Evolutionary conservation across 192 early-diverging fungal genomes (phyloP).

Genomic region (Gryganskiella cystojenkinii): DNA sequence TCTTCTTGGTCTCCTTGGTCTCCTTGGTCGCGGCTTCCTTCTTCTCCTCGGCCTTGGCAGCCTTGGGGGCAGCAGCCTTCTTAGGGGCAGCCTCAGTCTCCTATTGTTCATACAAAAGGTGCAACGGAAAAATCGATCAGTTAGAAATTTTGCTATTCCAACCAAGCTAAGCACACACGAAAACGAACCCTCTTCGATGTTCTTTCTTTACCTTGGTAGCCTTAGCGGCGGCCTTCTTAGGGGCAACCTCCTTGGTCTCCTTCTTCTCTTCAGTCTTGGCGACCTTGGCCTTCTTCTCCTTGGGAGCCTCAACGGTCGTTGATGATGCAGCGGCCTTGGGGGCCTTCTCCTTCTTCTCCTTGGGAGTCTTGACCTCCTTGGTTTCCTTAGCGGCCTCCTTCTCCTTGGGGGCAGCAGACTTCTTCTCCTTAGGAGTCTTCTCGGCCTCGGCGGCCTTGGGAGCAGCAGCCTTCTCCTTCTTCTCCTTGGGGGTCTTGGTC

Average conservation of each 20-base stretch:
- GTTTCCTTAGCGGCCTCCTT: slow-evolving; percentile 25
- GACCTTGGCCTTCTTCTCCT: slow-evolving; percentile 28
- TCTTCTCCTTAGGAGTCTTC: slow-evolving; percentile 33
- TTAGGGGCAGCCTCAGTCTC: slow-evolving; percentile 25
- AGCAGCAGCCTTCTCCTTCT: slow-evolving; percentile 6
- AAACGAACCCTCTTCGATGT: not conserved
- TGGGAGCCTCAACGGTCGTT: slow-evolving; percentile 18
- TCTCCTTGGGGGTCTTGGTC: slow-evolving; percentile 21
- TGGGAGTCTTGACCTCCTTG: slow-evolving; percentile 24
- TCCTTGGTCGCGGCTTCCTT: slow-evolving; percentile 25
- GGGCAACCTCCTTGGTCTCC: slow-evolving; percentile 5
- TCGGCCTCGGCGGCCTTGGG: slow-evolving; percentile 9
- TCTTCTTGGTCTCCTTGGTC: not conserved
- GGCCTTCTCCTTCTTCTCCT: slow-evolving; percentile 30
- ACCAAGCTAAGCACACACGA: not conserved
- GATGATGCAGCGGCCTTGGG: slow-evolving; percentile 8
- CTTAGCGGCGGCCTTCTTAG: slow-evolving; percentile 13
- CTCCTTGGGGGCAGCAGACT: slow-evolving; percentile 4
- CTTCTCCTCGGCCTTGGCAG: slow-evolving; percentile 20
- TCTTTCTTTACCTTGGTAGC: slow-evolving; percentile 13
- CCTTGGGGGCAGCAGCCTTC: slow-evolving; percentile 35
- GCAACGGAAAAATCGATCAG: not conserved
- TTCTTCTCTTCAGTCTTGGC: slow-evolving; percentile 23
- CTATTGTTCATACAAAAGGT: too few relatives aligned
- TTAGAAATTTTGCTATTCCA: not conserved